Base-by-base conservation (phyloP, 2,329 filamentous ascomycete genomes). In the Byssoonygena ceratinophila region DNA sequence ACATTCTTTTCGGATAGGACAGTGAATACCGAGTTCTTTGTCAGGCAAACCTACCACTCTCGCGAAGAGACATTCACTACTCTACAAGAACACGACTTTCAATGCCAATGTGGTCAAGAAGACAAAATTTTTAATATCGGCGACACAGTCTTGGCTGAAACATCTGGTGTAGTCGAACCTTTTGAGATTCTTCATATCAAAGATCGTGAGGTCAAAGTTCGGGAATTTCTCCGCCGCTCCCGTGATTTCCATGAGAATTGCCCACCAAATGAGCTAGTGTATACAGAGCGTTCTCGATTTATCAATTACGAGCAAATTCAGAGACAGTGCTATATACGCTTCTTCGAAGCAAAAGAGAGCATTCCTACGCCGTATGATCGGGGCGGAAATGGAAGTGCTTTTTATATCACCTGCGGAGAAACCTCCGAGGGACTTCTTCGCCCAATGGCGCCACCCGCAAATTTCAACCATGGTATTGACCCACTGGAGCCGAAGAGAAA, bases 31-130 rank as follows among this genome's bases (percentile, higher is more conserved):
- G 76, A 81, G 5, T 79, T 83, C 43, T 86, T 91, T 55, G 76
- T 90, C 1, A 77, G 87, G 0, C 83, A 87, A 58, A 83, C 79
- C 0, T 91, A 87, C 58, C 62, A 80, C 1, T 74, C 76, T 1
- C 68, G 74, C 0, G 74, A 83, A 1, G 76, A 78, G 1, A 75
- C 77, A 14, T 90, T 86, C 71, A 68, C 80, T 0, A 79, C 78
- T 0, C 65, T 89, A 0, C 64, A 74, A 7, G 55, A 74, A 3
- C 59, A 66, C 0, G 80, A 90, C 58, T 71, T 82, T 29, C 58
- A 43, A 2, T 87, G 84, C 58, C 54, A 58, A 22, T 67, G 80
- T 53, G 18, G n/a, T n/a, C 25, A 49, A 5, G 25, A 55, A 0
- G 32, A 45, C 7, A 25, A 56, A 0, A 53, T 60, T 0, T 81